Conservation (phyloP, 2,329 filamentous ascomycete species). For the Zalaria sp. region DNA sequence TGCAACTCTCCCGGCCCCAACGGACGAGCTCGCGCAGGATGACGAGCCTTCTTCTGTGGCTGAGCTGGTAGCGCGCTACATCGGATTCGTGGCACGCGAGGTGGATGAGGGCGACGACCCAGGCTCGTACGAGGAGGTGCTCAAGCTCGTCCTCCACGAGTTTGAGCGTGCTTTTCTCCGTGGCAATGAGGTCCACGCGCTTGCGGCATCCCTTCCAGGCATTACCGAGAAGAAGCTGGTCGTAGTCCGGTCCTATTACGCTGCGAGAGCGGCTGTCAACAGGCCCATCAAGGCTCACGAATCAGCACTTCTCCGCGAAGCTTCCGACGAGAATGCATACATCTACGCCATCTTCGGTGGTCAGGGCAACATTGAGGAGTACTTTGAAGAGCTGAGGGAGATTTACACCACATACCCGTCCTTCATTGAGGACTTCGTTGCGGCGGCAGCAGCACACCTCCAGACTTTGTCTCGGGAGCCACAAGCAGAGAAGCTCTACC, state of each 20-base stretch:
- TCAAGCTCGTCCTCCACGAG: constrained; percentile 86
- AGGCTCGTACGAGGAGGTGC: constrained; percentile 80
- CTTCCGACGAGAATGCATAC: constrained; percentile 66
- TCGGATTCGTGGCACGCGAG: constrained; percentile 78
- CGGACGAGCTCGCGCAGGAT: constrained; percentile 94
- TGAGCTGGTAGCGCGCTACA: constrained; percentile 85
- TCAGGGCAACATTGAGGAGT: constrained; percentile 98
- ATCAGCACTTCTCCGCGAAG: constrained; percentile 81
- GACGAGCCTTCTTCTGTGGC: constrained; percentile 95
- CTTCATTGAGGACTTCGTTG: constrained; percentile 77
- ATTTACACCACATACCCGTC: constrained; percentile 83
- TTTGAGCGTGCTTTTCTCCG: constrained; percentile 91
- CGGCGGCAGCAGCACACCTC: constrained; percentile 70
- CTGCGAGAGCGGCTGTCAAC: constrained; percentile 69
- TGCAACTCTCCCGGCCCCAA: constrained; percentile 72
- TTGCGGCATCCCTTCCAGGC: constrained; percentile 73
- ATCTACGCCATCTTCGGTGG: constrained; percentile 94
- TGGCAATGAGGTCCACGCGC: constrained; percentile 89
- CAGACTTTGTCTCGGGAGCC: constrained; percentile 71
- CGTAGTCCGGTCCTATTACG: constrained; percentile 84
- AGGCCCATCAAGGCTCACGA: constrained; percentile 83
- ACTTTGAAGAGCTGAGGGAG: constrained; percentile 92
- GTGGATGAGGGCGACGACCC: constrained; percentile 89
- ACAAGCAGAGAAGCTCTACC: constrained; percentile 84
- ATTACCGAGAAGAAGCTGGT: constrained; percentile 86